Evolutionary conservation across 192 early-diverging fungal species (phyloP).

Genomic region (Coemansia aciculifera): DNA sequence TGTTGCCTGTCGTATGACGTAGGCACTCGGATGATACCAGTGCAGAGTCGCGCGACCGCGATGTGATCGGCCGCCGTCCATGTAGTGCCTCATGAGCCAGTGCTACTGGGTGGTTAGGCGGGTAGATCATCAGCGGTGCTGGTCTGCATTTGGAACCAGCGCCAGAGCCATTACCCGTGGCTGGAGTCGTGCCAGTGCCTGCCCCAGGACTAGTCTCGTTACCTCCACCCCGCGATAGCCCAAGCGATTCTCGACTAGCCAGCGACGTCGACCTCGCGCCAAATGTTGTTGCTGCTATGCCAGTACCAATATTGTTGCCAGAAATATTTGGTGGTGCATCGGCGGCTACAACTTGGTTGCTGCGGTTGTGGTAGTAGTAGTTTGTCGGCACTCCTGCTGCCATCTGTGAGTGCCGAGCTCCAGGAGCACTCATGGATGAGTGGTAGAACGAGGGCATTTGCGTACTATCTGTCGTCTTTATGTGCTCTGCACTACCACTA

Average conservation of each 20-base stretch:
- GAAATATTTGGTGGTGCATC: not conserved
- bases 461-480: not conserved
- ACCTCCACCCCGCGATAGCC: not conserved
- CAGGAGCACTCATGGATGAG: not conserved
- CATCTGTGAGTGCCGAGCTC: not conserved
- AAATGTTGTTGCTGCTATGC: not conserved
- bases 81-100: conserved; percentile 41
- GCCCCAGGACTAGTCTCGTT: not conserved
- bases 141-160: not conserved
- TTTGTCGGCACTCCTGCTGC: not conserved
- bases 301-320: not conserved
- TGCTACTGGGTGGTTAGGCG: conserved; percentile 27
- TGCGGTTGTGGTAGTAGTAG: conserved; percentile 9
- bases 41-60: conserved; percentile 9
- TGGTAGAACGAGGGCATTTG: not conserved
- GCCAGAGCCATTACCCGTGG: not conserved
- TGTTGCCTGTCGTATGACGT: not conserved
- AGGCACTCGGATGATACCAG: not conserved
- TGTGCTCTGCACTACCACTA: not conserved
- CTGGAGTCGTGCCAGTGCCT: not conserved
- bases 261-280: conserved; percentile 13
- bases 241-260: conserved; percentile 25
- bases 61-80: conserved; percentile 18
- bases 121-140: conserved; percentile 10
- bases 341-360: not conserved